These are phyloP conservation scores for Fusarium beomiforme DNA, from an alignment of 2,329 filamentous ascomycete species.

Conservation along the genomic window DNA sequence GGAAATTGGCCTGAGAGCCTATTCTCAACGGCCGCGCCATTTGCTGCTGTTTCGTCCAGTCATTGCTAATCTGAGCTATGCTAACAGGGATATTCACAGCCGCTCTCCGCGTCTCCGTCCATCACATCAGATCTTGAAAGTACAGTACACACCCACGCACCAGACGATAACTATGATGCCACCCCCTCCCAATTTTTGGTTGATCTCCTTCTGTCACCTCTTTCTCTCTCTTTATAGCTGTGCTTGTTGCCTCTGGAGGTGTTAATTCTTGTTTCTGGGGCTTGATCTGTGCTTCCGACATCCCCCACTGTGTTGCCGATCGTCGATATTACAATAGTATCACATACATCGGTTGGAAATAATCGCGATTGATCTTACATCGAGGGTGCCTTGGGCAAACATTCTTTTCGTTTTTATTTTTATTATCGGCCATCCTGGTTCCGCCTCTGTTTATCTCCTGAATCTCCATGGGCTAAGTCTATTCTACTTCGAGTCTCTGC, in stretches of 20 bases:
- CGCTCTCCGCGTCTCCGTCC: slow-evolving; percentile 36
- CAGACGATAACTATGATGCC: slow-evolving; percentile 28
- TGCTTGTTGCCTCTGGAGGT: slow-evolving; percentile 12
- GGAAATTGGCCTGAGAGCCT: slow-evolving; percentile 40
- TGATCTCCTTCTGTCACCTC: slow-evolving; percentile 4
- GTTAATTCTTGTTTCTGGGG: slow-evolving; percentile 8
- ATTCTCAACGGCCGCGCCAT: slow-evolving; percentile 37
- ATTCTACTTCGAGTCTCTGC: slow-evolving; percentile 4
- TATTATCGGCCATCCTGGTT: slow-evolving; percentile 24
- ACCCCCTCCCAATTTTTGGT: slow-evolving; percentile 23
- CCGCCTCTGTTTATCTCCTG: slow-evolving; percentile 12
- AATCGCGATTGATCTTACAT: slow-evolving; percentile 16
- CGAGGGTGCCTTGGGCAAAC: slow-evolving; percentile 18
- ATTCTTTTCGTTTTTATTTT: slow-evolving; percentile 15
- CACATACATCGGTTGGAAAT: not conserved
- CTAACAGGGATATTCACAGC: slow-evolving; percentile 35
- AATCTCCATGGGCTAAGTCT: slow-evolving; percentile 11
- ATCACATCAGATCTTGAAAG: slow-evolving; percentile 35
- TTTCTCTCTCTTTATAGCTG: slow-evolving; percentile 9
- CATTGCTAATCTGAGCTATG: slow-evolving; percentile 29
- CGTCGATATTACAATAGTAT: slow-evolving; percentile 12
- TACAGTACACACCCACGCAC: slow-evolving; percentile 22
- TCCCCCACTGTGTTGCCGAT: slow-evolving; percentile 33
- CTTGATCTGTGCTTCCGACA: slow-evolving; percentile 27
- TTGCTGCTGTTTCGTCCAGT: slow-evolving; percentile 33